These are phyloP conservation scores for Elsinoe perseae DNA, from an alignment of 2,329 filamentous ascomycete species.

Conservation along the genomic window DNA sequence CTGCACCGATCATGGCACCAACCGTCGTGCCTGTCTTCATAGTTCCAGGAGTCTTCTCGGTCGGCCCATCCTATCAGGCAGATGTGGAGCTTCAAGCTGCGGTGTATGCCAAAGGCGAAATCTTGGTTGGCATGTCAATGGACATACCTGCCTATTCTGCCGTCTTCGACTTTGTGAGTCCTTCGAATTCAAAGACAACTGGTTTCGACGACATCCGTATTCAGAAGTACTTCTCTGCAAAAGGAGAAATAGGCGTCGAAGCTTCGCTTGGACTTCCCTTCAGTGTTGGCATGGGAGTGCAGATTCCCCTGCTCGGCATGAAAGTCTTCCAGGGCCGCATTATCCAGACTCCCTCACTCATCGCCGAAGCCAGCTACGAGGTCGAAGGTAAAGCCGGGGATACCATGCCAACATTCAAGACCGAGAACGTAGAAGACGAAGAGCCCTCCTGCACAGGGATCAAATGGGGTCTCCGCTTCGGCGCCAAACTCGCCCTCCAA, in stretches of 20 bases:
- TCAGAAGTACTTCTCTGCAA: not conserved
- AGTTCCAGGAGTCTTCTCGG: not conserved
- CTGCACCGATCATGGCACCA: not conserved
- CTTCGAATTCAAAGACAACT: not conserved
- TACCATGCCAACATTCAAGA: not conserved
- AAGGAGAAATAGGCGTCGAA: not conserved
- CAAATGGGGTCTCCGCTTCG: not conserved
- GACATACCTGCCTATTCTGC: not conserved
- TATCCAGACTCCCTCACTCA: not conserved
- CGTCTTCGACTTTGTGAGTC: not conserved
- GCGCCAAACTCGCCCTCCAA: not conserved
- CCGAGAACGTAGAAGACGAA: not conserved
- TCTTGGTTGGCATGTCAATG: not conserved
- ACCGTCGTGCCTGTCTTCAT: not conserved
- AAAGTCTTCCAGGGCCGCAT: not conserved
- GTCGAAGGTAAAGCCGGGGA: not conserved
- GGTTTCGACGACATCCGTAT: not conserved
- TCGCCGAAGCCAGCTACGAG: not conserved
- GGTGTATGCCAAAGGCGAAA: not conserved
- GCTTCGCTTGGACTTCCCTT: not conserved
- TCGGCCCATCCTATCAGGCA: not conserved
- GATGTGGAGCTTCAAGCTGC: not conserved
- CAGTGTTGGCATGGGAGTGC: not conserved
- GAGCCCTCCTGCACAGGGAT: not conserved
- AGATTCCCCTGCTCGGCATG: not conserved